Conservation (phyloP, 2,329 filamentous ascomycete genomes). For the Penicillium nordicum region DNA sequence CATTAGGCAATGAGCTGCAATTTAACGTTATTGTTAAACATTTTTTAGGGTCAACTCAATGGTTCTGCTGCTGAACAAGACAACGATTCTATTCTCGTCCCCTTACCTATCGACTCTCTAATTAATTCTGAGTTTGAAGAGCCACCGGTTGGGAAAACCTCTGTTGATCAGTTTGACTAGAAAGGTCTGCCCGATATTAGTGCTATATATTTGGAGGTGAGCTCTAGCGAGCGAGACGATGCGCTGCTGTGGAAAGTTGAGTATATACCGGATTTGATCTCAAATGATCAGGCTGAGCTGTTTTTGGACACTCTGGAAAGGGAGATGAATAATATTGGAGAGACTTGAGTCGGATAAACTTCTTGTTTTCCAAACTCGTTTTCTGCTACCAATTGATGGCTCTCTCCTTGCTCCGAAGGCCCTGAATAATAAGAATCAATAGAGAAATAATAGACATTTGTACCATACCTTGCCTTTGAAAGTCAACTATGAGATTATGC, state of each 20-base stretch:
- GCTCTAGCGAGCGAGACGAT: background rate
- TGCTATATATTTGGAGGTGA: conserved; percentile 1
- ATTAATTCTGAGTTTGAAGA: background rate
- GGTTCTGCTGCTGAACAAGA: background rate
- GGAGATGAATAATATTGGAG: background rate
- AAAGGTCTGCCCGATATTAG: background rate
- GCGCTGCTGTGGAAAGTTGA: background rate
- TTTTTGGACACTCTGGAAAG: background rate
- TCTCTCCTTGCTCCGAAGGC: background rate
- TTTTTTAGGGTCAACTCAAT: background rate
- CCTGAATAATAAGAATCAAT: background rate
- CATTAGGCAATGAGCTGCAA: background rate
- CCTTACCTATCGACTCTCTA: background rate
- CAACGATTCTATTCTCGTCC: background rate
- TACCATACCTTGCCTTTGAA: background rate
- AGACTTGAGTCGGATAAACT: background rate
- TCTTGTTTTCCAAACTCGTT: background rate
- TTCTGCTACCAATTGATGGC: background rate
- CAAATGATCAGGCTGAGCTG: background rate
- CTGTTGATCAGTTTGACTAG: background rate
- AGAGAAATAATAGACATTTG: background rate
- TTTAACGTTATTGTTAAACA: conserved; percentile 5
- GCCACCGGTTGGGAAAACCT: background rate
- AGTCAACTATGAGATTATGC: background rate
- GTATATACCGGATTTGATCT: background rate